Conservation (phyloP, 257 asterid genomes). For the Linderniella brevidens region DNA sequence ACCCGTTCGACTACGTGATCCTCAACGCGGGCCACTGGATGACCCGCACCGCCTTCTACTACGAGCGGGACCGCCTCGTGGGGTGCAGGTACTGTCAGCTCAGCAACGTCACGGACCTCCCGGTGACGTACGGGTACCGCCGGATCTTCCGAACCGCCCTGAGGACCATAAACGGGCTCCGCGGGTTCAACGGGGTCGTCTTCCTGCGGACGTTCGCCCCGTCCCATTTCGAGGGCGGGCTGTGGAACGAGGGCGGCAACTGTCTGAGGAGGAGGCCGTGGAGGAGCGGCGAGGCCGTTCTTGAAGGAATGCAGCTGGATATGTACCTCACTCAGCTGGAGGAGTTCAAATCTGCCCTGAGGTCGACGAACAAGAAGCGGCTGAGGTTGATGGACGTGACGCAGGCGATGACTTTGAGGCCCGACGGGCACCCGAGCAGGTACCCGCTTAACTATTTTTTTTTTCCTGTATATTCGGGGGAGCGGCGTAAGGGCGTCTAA, state of each 20-base stretch:
- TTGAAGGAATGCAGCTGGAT: constrained; percentile 24
- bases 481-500: too few species aligned
- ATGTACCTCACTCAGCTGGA: constrained; percentile 30
- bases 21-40: constrained; percentile 63
- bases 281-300: constrained; percentile 16
- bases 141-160: constrained; percentile 32
- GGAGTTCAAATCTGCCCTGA: constrained; percentile 30
- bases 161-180: constrained; percentile 11
- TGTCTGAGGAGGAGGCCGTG: constrained; percentile 34
- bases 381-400: constrained; percentile 36
- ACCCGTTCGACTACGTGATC: constrained; percentile 30
- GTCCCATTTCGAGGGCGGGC: constrained; percentile 41
- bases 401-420: constrained; percentile 33
- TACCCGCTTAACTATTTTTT: constrained; percentile 1
- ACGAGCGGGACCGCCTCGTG: constrained; percentile 14
- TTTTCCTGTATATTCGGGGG: too few species aligned
- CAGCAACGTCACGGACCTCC: constrained; percentile 20
- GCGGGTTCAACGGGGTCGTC: constrained; percentile 13
- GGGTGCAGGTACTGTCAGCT: constrained; percentile 39
- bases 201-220: constrained; percentile 43
- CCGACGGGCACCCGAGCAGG: constrained; percentile 54
- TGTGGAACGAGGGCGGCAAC: constrained; percentile 42
- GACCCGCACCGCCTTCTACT: constrained; percentile 26
- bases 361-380: constrained; percentile 13
- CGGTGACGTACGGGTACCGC: constrained; percentile 19